These are phyloP conservation scores for Talaromyces liani DNA, from an alignment of 495 filamentous ascomycete species.

Conservation along the genomic window DNA sequence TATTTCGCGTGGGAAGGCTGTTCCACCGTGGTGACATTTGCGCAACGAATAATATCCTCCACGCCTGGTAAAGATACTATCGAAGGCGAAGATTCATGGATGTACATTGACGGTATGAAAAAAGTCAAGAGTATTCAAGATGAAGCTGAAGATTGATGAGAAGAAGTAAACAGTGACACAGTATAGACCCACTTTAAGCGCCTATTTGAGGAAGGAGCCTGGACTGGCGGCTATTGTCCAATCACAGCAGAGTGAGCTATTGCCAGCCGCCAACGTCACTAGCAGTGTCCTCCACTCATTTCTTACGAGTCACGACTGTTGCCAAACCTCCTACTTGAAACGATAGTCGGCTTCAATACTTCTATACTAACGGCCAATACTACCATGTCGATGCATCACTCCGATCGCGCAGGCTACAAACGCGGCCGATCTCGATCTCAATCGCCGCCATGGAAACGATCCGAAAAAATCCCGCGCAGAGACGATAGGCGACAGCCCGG, in stretches of 20 bases:
- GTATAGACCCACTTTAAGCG: conserved; percentile 24
- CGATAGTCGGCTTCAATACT: background rate
- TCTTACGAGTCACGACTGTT: background rate
- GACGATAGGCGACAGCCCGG: conserved; percentile 18
- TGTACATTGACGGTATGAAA: background rate
- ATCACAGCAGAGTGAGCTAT: conserved; percentile 1
- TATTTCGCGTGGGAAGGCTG: conserved; percentile 18
- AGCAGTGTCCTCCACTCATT: background rate
- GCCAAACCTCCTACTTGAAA: background rate
- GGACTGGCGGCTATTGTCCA: background rate
- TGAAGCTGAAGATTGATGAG: conserved; percentile 8
- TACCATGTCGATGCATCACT: conserved; percentile 27
- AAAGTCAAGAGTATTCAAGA: conserved; percentile 6
- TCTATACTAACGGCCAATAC: background rate
- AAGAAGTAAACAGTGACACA: conserved; percentile 13
- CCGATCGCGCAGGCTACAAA: conserved; percentile 25
- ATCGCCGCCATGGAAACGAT: conserved; percentile 30
- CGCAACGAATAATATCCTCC: conserved; percentile 1
- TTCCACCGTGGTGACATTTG: conserved; percentile 36
- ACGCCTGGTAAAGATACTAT: background rate
- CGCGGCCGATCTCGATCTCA: conserved; percentile 37
- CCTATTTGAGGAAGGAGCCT: conserved; percentile 5
- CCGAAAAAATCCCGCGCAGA: conserved; percentile 30
- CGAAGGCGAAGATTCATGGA: background rate
- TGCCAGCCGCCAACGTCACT: conserved; percentile 6